Evolutionary conservation across 2,329 filamentous ascomycete genomes (phyloP).

Genomic region (Ascochyta fabae): DNA sequence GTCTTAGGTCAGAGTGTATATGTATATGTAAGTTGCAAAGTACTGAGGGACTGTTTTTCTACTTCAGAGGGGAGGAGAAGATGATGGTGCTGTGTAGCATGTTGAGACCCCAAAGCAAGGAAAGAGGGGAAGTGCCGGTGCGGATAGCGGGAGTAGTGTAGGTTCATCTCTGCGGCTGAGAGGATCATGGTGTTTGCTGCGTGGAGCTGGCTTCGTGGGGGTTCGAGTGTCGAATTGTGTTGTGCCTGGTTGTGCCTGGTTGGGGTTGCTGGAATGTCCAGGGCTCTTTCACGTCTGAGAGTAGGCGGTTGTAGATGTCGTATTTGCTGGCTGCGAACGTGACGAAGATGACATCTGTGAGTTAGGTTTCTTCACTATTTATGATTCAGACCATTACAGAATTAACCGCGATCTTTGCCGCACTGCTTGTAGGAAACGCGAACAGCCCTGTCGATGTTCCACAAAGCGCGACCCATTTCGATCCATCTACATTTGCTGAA

Average conservation of each 20-base stretch:
- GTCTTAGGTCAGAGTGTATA: too few relatives aligned
- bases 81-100: constrained; percentile 47
- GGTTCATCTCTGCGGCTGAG: constrained; percentile 40
- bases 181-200: constrained; percentile 37
- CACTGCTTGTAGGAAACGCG: constrained; percentile 39
- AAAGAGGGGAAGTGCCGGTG: constrained; percentile 40
- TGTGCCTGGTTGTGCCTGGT: background rate
- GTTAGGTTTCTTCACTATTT: constrained; percentile 29
- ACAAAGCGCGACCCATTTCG: constrained; percentile 43
- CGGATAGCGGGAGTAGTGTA: constrained; percentile 46
- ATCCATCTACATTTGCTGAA: constrained; percentile 24
- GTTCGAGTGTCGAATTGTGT: constrained; percentile 8
- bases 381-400: constrained; percentile 37
- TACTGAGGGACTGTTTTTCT: constrained; percentile 44
- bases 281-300: constrained; percentile 4
- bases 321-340: constrained; percentile 40
- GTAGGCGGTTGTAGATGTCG: constrained; percentile 23
- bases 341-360: constrained; percentile 45
- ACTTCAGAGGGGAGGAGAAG: constrained; percentile 35
- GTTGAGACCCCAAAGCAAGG: constrained; percentile 25
- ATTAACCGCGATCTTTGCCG: constrained; percentile 37
- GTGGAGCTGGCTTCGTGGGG: constrained; percentile 32
- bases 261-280: background rate
- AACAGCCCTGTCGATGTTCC: constrained; percentile 49
- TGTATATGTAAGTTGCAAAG: constrained; percentile 16